Evolutionary conservation across 2,329 filamentous ascomycete species (phyloP).

Genomic region (Penicillium sp.): DNA sequence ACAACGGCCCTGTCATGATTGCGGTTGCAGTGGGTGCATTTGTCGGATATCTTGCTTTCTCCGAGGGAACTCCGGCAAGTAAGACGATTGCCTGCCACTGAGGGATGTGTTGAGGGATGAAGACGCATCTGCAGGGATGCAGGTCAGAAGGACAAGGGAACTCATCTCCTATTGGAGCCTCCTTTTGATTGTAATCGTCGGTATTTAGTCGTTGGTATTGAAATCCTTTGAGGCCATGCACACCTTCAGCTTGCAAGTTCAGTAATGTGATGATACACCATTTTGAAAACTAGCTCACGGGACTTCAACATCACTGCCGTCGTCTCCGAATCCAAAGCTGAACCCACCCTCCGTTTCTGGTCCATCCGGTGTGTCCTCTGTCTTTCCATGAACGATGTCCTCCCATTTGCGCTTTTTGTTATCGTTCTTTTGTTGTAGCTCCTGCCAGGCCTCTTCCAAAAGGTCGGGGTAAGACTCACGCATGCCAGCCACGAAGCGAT

Average conservation of each 20-base stretch:
- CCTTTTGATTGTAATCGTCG: not conserved
- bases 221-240: not conserved
- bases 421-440: slow-evolving; percentile 63
- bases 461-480: slow-evolving; percentile 64
- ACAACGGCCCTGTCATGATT: slow-evolving; percentile 97
- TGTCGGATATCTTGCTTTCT: slow-evolving; percentile 82
- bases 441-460: slow-evolving; percentile 65
- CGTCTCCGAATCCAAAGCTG: slow-evolving; percentile 66
- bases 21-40: slow-evolving; percentile 87
- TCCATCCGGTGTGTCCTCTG: slow-evolving; percentile 34
- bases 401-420: slow-evolving; percentile 86
- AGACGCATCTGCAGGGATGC: not conserved
- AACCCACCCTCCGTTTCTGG: slow-evolving; percentile 50
- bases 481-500: slow-evolving; percentile 72
- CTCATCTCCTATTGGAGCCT: not conserved
- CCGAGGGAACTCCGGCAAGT: slow-evolving; percentile 66
- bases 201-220: not conserved
- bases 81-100: slow-evolving; percentile 93
- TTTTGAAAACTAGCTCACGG: slow-evolving; percentile 32
- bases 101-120: slow-evolving; percentile 18
- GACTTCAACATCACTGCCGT: slow-evolving; percentile 57
- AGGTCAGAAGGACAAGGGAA: not conserved
- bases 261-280: not conserved
- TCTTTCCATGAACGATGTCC: slow-evolving; percentile 64
- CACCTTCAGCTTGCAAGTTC: not conserved